phyloP scores from a whole-genome alignment of 345 rosid genomes.

The Firmiana major region DNA sequence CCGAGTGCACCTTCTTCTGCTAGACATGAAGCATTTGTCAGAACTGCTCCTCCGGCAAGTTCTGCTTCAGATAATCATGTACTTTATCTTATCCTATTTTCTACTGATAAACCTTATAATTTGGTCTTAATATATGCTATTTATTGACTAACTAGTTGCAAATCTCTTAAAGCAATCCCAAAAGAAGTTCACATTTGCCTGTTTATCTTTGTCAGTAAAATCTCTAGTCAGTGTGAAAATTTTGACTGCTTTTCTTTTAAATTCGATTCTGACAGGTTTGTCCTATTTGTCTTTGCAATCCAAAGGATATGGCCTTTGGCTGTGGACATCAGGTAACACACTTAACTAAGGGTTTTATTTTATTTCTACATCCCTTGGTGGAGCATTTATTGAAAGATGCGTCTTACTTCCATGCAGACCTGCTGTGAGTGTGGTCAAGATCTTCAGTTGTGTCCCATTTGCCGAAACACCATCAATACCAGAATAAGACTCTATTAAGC shows the following conservation, averaged over 20 bases:
- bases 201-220: background rate
- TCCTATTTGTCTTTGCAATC: slow-evolving; percentile 56
- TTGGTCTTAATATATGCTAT: background rate
- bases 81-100: slow-evolving; percentile 8
- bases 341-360: background rate
- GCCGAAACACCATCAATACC: slow-evolving; percentile 60
- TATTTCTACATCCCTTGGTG: background rate
- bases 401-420: slow-evolving; percentile 43
- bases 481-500: slow-evolving; percentile 82
- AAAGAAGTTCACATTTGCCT: background rate
- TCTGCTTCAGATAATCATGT: slow-evolving; percentile 46
- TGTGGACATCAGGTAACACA: slow-evolving; percentile 77
- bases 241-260: background rate
- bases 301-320: slow-evolving; percentile 71
- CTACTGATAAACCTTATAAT: background rate
- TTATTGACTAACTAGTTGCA: background rate
- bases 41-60: slow-evolving; percentile 35
- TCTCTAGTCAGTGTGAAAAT: background rate
- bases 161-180: background rate
- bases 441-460: slow-evolving; percentile 76
- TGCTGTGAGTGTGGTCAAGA: slow-evolving; percentile 84
- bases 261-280: slow-evolving; percentile 39
- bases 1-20: slow-evolving; percentile 43
- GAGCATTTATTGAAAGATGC: background rate
- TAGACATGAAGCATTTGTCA: slow-evolving; percentile 8